These are phyloP conservation scores for Raphanus hybrid DNA, from an alignment of 441 rosid species.

Conservation along the genomic window DNA sequence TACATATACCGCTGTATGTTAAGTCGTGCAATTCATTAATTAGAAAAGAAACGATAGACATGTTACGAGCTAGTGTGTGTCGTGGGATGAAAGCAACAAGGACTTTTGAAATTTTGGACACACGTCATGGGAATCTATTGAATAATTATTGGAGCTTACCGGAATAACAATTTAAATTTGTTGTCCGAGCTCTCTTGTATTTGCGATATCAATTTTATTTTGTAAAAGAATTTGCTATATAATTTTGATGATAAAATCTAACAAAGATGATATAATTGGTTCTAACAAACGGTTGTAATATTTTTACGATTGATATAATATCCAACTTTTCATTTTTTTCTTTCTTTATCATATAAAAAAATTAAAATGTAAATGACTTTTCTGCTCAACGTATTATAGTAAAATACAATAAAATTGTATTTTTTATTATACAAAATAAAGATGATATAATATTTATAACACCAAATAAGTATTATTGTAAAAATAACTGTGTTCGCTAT, in stretches of 20 bases:
- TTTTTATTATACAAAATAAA: no score
- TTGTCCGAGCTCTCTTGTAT: not conserved
- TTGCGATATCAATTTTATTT: no score
- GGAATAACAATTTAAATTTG: constrained; percentile 12
- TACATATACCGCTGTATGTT: constrained; percentile 8
- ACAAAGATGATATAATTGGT: constrained; percentile 1
- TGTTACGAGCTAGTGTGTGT: constrained; percentile 19
- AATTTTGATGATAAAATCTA: constrained; percentile 20
- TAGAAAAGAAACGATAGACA: not conserved
- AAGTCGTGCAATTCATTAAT: not conserved
- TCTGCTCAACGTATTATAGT: not conserved
- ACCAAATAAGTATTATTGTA: not conserved
- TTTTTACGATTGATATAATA: not conserved
- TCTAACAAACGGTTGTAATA: not conserved
- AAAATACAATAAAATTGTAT: no score
- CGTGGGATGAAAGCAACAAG: constrained; percentile 35
- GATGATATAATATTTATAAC: not conserved
- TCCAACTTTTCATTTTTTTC: not conserved
- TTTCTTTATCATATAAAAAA: no score
- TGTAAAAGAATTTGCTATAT: not conserved
- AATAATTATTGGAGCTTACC: not conserved
- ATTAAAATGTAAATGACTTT: not conserved
- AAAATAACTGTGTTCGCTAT: not conserved
- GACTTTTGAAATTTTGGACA: constrained; percentile 26
- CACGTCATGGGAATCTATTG: constrained; percentile 14